Evolutionary conservation across 2,329 filamentous ascomycete species (phyloP).

Genomic region (Trichoderma pleuroti): DNA sequence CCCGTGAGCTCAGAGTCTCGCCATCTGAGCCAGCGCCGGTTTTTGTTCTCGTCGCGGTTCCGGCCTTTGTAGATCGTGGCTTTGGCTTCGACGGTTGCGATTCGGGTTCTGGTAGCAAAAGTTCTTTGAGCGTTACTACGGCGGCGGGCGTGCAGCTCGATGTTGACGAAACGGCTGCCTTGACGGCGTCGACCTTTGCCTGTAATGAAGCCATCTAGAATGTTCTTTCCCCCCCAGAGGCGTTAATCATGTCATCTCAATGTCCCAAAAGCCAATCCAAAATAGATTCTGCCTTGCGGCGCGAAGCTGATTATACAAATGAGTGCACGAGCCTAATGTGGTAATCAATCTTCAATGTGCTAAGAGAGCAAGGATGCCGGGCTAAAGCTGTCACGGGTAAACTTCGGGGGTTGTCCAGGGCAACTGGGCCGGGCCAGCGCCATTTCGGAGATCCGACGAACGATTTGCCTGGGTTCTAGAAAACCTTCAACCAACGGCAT

Average conservation of each 20-base stretch:
- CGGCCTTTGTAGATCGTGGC: slow-evolving; percentile 29
- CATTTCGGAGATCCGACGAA: slow-evolving; percentile 1
- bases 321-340: slow-evolving; percentile 19
- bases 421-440: slow-evolving; percentile 28
- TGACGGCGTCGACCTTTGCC: slow-evolving; percentile 48
- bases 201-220: slow-evolving; percentile 43
- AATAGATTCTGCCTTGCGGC: slow-evolving; percentile 25
- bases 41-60: slow-evolving; percentile 27
- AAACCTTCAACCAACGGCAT: not conserved
- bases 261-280: slow-evolving; percentile 23
- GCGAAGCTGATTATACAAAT: slow-evolving; percentile 24
- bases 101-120: slow-evolving; percentile 39
- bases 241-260: slow-evolving; percentile 35
- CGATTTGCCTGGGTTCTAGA: slow-evolving; percentile 5
- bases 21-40: slow-evolving; percentile 23
- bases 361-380: not conserved
- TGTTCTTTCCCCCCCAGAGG: slow-evolving; percentile 25
- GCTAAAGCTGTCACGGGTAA: slow-evolving; percentile 28
- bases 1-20: slow-evolving; percentile 38
- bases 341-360: slow-evolving; percentile 1
- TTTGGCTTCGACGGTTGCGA: slow-evolving; percentile 26
- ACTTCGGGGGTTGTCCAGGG: slow-evolving; percentile 36
- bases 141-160: slow-evolving; percentile 52
- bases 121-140: slow-evolving; percentile 46
- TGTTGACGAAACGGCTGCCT: slow-evolving; percentile 50